phyloP scores from a whole-genome alignment of 164 flowering plant genomes.

The Tinospora cordifolia region DNA sequence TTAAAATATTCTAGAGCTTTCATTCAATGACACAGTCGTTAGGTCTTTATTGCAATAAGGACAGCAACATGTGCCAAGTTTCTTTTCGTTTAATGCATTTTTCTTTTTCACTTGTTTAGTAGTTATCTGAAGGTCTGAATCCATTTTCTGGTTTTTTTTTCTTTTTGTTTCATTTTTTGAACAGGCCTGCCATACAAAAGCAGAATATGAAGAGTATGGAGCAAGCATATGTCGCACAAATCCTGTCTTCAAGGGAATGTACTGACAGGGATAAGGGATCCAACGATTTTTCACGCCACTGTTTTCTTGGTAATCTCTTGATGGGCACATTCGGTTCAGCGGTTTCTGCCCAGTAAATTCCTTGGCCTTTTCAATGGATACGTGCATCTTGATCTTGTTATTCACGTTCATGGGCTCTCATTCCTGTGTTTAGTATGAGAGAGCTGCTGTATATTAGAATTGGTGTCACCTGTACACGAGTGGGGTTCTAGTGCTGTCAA shows the following conservation, averaged over 20 bases:
- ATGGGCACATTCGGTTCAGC: background rate
- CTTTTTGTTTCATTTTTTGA: background rate
- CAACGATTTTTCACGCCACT: slow-evolving; percentile 9
- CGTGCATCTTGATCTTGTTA: background rate
- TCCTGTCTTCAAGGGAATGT: slow-evolving; percentile 96
- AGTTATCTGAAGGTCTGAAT: background rate
- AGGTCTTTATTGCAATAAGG: background rate
- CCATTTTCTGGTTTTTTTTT: background rate
- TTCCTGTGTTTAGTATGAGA: slow-evolving; percentile 3
- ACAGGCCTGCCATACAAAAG: slow-evolving; percentile 98
- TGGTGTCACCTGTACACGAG: slow-evolving; percentile 16
- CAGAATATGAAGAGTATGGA: slow-evolving; percentile 94
- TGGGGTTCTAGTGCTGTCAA: slow-evolving; percentile 12
- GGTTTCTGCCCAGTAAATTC: background rate
- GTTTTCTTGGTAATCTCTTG: background rate
- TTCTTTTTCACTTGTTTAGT: background rate
- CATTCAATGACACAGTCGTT: background rate
- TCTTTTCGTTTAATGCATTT: background rate
- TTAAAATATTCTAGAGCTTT: background rate
- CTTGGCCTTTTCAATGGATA: background rate
- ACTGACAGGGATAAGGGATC: slow-evolving; percentile 25
- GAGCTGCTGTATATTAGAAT: slow-evolving; percentile 29
- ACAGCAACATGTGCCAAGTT: background rate
- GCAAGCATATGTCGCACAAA: slow-evolving; percentile 96
- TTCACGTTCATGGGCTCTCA: slow-evolving; percentile 1